These are phyloP conservation scores for Kokia cookei DNA, from an alignment of 441 rosid genomes.

Conservation along the genomic window DNA sequence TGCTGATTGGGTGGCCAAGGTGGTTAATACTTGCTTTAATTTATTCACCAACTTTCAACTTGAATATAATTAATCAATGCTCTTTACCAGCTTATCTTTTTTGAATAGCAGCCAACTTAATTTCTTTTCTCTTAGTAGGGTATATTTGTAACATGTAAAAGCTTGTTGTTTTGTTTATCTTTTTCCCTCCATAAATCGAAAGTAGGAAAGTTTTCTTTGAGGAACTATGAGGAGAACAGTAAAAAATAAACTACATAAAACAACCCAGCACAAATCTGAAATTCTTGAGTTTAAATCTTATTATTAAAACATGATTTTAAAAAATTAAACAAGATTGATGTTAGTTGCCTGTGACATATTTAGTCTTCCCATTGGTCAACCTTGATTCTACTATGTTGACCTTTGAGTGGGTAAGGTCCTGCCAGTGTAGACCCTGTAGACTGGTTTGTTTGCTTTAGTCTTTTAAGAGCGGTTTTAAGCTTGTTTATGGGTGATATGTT, in stretches of 20 bases:
- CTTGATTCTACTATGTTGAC: background rate
- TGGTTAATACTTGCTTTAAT: constrained; percentile 15
- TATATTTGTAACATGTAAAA: background rate
- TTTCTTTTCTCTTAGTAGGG: background rate
- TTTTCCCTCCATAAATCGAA: background rate
- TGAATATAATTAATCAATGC: background rate
- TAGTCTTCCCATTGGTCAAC: background rate
- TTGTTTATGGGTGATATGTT: background rate
- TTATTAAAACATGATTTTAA: background rate
- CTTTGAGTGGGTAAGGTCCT: background rate
- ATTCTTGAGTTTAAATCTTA: background rate
- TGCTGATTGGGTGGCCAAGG: constrained; percentile 99
- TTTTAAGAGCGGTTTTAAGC: background rate
- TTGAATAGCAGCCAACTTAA: background rate
- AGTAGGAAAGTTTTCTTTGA: background rate
- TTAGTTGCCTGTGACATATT: background rate
- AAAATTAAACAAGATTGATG: background rate
- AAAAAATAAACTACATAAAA: background rate
- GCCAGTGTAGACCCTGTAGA: background rate
- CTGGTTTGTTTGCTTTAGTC: background rate
- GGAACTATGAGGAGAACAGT: background rate
- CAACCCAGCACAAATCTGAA: background rate
- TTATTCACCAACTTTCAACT: background rate
- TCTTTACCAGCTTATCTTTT: background rate
- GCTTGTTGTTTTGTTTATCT: background rate